A percentile compares a stretch with the other conserved stretches of the same genome.
Conservation (phyloP, 805 yeast species). For the Pichia nanzhaoensis region DNA sequence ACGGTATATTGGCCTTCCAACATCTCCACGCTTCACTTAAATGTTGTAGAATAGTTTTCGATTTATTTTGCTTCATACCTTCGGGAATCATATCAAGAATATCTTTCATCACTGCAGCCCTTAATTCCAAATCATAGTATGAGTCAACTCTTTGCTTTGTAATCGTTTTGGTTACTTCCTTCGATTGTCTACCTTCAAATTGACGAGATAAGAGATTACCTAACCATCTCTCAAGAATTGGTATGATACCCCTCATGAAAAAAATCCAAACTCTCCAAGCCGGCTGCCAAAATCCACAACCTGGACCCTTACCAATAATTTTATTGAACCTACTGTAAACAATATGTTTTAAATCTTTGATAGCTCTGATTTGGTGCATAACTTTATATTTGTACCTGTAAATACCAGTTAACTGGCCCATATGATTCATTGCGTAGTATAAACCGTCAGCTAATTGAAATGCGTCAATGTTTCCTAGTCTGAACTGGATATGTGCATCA, state of each 20-base stretch:
- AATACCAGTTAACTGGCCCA: slow-evolving; percentile 94
- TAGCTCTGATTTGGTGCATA: slow-evolving; percentile 95
- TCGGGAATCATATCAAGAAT: slow-evolving; percentile 97
- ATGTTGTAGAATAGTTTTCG: slow-evolving; percentile 86
- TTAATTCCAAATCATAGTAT: slow-evolving; percentile 83
- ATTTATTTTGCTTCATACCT: slow-evolving; percentile 79
- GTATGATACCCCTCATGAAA: slow-evolving; percentile 86
- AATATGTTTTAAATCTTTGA: slow-evolving; percentile 91
- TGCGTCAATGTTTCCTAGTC: slow-evolving; percentile 88
- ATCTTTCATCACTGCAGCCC: slow-evolving; percentile 94
- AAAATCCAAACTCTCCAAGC: slow-evolving; percentile 97
- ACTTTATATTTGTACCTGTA: slow-evolving; percentile 95
- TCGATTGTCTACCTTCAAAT: slow-evolving; percentile 90
- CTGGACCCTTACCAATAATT: slow-evolving; percentile 95
- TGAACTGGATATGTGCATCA: slow-evolving; percentile 87
- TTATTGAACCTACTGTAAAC: slow-evolving; percentile 79
- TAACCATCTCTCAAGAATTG: slow-evolving; percentile 89
- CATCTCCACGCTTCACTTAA: slow-evolving; percentile 98
- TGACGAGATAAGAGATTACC: slow-evolving; percentile 88
- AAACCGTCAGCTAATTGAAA: slow-evolving; percentile 93
- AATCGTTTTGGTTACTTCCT: slow-evolving; percentile 86
- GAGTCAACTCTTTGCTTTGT: slow-evolving; percentile 96
- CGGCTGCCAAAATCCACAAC: slow-evolving; percentile 99
- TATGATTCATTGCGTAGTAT: slow-evolving; percentile 81
- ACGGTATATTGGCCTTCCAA: slow-evolving; percentile 98